Evolutionary conservation across 768 basidiomycete genomes (phyloP), one percentile per base, ranked within the genome.

Genomic region (Hygrocybe coccinea): DNA sequence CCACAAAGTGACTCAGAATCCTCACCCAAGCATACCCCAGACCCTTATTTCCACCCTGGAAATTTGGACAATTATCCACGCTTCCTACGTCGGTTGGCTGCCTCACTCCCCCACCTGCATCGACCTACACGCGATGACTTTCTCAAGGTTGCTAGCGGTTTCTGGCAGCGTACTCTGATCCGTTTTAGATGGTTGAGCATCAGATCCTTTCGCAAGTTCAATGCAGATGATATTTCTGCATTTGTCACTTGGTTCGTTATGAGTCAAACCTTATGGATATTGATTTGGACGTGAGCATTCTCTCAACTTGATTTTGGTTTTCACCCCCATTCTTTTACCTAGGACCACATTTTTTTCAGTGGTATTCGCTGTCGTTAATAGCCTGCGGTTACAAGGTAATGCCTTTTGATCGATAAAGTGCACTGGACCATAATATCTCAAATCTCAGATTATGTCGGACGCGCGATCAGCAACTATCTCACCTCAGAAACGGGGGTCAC

Each of bases 101-200:
- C 81, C 59, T 87, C 88, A 24, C 74, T 93, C 19, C 92, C 91
- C 3, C 86, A 85, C 64, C 75, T 82, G 47, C 85, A 83, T 59
- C 77, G 87, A 36, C 95, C 94, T 0, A 90, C 91, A 0, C 83
- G 86, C 41, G 94, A 97, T 44, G 91, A 97, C 66, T 86, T 98
- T 56, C 78, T 98, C 35, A 83, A 81, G 17, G 87, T 91, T 3
- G 86, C 95, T 3, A 88, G 80, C 29, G 85, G 87, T n/a, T 94
- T 95, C 68, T 93, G 93, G 86, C 82, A 95, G 61, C 84, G 97
- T 2, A 69, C 88, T 21, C 81, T 86, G 19, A 89, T 98, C 61
- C 82, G 92, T n/a, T 91, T 97, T 75, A 93, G 93, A 67, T 99
- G 97, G 97, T 89, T 94, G 61, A 92, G 92, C 10, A 95, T 98